Evolutionary conservation across 2,329 filamentous ascomycete species (phyloP), one percentile per base, ranked within the genome.

Genomic region (Chalara sp.): DNA sequence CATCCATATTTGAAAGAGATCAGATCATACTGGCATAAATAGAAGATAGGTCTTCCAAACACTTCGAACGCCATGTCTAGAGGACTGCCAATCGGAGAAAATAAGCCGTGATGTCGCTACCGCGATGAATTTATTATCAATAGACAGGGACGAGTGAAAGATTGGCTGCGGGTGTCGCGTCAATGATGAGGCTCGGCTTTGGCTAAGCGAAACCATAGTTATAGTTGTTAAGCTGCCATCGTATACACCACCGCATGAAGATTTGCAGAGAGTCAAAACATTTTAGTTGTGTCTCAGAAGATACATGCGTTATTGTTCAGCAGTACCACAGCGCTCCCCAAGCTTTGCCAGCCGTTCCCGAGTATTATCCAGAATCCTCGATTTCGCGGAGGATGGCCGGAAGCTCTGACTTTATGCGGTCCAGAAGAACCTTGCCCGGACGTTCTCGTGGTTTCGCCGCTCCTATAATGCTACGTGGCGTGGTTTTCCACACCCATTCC

Each of bases 361-460:
- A 30, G 30, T 21, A 2, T 30, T 49, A 32, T 10, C 33, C 7
- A 55, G 51, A n/a, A 46, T 45, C n/a, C 5, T 69, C 63, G 5
- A 58, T 53, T 28, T 58, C 55, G n/a, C 53, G 47, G 21, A 55
- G 45, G n/a, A 58, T 45, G 8, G 40, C 32, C 35, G 56, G 55
- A 7, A 58, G 51, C 28, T 56, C 56, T 28, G 41, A 32, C 29
- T 48, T 41, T 32, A 58, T 51, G 8, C 57, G 56, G 6, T 50
- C 40, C 10, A 57, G 55, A 6, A 58, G 47, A 12, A 54, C 40
- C 29, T 53, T 51, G 46, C 55, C 80, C 0, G 84, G 66, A 1
- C 74, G 71, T 0, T 58, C 53, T 28, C 72, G 70, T 6, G 84
- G 64, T 0, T 69, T 54, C 3, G 64, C 59, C 8, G 81, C 72